Evolutionary conservation across 2,329 filamentous ascomycete species (phyloP).

Genomic region (Raffaelea arxii): DNA sequence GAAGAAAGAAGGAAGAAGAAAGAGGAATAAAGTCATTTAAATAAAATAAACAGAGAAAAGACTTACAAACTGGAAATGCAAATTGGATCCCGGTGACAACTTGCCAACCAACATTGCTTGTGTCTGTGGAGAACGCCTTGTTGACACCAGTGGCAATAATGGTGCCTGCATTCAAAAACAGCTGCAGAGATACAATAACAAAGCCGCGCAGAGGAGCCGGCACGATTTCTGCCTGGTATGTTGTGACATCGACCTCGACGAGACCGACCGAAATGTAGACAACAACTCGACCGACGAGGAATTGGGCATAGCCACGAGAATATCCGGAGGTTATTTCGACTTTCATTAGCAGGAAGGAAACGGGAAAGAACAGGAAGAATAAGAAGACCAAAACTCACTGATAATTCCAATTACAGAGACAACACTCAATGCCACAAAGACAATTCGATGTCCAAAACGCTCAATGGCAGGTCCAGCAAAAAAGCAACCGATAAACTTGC

Average conservation of each 20-base stretch:
- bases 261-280: slow-evolving; percentile 15
- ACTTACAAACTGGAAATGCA: slow-evolving; percentile 10
- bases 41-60: not conserved
- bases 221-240: slow-evolving; percentile 15
- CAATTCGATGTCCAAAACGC: slow-evolving; percentile 10
- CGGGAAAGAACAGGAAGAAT: too few species aligned
- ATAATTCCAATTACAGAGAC: slow-evolving; percentile 13
- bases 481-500: slow-evolving; percentile 14
- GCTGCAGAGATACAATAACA: slow-evolving; percentile 14
- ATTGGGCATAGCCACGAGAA: slow-evolving; percentile 10
- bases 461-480: slow-evolving; percentile 12
- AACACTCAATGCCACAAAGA: slow-evolving; percentile 10
- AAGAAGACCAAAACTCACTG: slow-evolving; percentile 10
- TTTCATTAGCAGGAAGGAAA: slow-evolving; percentile 1
- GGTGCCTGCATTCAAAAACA: slow-evolving; percentile 10
- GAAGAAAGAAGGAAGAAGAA: too few species aligned
- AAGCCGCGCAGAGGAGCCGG: slow-evolving; percentile 12
- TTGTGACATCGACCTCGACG: slow-evolving; percentile 14
- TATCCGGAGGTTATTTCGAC: slow-evolving; percentile 14
- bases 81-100: slow-evolving; percentile 12
- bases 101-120: slow-evolving; percentile 7
- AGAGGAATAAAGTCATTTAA: too few species aligned
- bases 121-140: slow-evolving; percentile 7
- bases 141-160: slow-evolving; percentile 11
- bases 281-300: slow-evolving; percentile 13